Base-by-base conservation (phyloP, 2,329 filamentous ascomycete species). In the Trichoderma polysporum region DNA sequence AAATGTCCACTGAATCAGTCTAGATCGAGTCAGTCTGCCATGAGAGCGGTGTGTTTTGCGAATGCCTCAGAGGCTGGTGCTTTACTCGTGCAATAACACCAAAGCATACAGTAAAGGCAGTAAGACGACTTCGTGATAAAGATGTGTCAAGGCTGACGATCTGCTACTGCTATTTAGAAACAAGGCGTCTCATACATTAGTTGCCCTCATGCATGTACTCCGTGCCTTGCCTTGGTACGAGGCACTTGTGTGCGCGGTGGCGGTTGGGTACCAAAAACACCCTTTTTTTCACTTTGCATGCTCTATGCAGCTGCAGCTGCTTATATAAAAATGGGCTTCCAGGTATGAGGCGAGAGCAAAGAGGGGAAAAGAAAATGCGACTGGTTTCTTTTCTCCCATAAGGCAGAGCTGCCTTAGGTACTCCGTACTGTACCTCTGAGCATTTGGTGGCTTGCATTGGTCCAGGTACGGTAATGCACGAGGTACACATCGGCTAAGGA, bases 261-360 rank as follows among this genome's bases (percentile, higher is more conserved):
- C 47, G 27, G 59, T 53, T 54, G 59, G 59, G 59, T 54, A 45
- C 49, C 19, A 53, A 63, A 50, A 27, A 47, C 59, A 25, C 25
- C 35, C n/a, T 53, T 25, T 37, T 9, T 12, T 25, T 4, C 33
- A 53, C 50, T 25, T 63, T 37, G 59, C 59, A 53, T 53, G 25
- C 59, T 33, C 45, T 29, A 9, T 22, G 35, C 35, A 37, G 17
- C n/a, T 39, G 25, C 47, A 39, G 33, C 58, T 19, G 31, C 19
- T 8, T 37, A 37, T 35, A 58, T 58, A 25, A 45, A 61, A 19
- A 39, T 37, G 1, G 22, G 25, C 57, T 15, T 60, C 19, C 41
- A 19, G 19, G 17, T 27, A 17, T 22, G 58, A 50, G 25, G 39
- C 58, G n/a, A n/a, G n/a, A n/a, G n/a, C n/a, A n/a, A n/a, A n/a